These are phyloP conservation scores for Mortierella antarctica DNA, from an alignment of 192 early-diverging fungal species.

Conservation along the genomic window DNA sequence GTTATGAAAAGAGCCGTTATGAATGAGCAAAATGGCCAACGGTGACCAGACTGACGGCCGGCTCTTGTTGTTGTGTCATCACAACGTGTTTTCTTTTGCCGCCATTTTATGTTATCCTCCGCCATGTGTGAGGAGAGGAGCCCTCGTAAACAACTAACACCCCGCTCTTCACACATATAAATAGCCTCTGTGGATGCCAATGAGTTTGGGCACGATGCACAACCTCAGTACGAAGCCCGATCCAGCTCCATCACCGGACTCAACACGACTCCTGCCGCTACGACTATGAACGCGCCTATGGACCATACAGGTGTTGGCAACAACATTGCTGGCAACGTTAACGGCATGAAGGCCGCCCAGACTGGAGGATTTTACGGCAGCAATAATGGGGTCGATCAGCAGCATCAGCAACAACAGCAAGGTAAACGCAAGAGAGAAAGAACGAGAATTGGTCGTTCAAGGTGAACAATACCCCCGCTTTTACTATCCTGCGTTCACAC, in stretches of 20 bases:
- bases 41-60: no score
- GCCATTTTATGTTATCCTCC: slow-evolving; percentile 4
- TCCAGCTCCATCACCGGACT: background rate
- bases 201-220: slow-evolving; percentile 29
- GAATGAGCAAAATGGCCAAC: no score
- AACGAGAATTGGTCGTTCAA: no score
- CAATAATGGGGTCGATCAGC: background rate
- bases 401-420: background rate
- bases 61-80: no score
- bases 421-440: no score
- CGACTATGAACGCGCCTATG: slow-evolving; percentile 9
- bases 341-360: background rate
- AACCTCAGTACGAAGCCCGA: slow-evolving; percentile 20
- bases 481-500: no score
- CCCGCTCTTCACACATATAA: background rate
- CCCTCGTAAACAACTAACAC: background rate
- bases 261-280: background rate
- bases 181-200: slow-evolving; percentile 18
- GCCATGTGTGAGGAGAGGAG: background rate
- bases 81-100: slow-evolving; percentile 8
- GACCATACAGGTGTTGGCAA: background rate
- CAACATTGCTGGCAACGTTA: background rate
- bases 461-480: no score
- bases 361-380: no score
- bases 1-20: no score